These are phyloP conservation scores for Penicillium italicum DNA, from an alignment of 2,329 filamentous ascomycete genomes.

Conservation along the genomic window DNA sequence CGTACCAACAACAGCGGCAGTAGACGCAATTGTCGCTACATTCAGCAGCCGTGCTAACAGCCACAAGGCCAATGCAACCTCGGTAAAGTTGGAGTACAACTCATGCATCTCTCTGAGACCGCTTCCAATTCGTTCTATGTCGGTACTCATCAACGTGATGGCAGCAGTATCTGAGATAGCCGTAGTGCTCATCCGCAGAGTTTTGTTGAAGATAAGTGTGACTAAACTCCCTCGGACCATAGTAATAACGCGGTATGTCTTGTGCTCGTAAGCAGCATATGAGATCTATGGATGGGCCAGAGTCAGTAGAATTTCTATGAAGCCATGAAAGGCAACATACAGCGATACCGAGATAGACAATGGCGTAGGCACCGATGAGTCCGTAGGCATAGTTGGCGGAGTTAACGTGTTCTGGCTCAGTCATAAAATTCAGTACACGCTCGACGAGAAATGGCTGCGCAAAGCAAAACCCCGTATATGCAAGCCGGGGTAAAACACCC, in stretches of 20 bases:
- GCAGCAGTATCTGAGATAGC: constrained; percentile 39
- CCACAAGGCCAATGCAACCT: constrained; percentile 15
- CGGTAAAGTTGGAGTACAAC: constrained; percentile 9
- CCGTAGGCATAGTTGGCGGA: constrained; percentile 32
- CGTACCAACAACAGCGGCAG: constrained; percentile 8
- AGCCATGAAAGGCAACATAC: constrained; percentile 19
- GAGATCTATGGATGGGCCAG: constrained; percentile 21
- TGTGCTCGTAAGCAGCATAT: constrained; percentile 33
- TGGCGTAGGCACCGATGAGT: constrained; percentile 36
- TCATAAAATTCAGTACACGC: constrained; percentile 19
- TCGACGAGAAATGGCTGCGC: constrained; percentile 47
- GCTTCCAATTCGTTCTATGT: constrained; percentile 37
- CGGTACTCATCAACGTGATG: constrained; percentile 48
- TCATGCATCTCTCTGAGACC: constrained; percentile 20
- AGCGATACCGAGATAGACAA: constrained; percentile 40
- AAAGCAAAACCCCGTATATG: constrained; percentile 43
- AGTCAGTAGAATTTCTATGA: neutral
- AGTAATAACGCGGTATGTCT: constrained; percentile 35
- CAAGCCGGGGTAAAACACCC: constrained; percentile 38
- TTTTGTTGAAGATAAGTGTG: constrained; percentile 49
- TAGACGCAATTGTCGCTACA: constrained; percentile 16
- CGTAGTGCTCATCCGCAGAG: constrained; percentile 32
- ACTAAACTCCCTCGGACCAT: constrained; percentile 41
- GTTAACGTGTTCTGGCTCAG: constrained; percentile 18
- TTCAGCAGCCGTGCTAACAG: constrained; percentile 14